phyloP scores from a whole-genome alignment of 257 asterid species.

The Thymus mandschuricus region DNA sequence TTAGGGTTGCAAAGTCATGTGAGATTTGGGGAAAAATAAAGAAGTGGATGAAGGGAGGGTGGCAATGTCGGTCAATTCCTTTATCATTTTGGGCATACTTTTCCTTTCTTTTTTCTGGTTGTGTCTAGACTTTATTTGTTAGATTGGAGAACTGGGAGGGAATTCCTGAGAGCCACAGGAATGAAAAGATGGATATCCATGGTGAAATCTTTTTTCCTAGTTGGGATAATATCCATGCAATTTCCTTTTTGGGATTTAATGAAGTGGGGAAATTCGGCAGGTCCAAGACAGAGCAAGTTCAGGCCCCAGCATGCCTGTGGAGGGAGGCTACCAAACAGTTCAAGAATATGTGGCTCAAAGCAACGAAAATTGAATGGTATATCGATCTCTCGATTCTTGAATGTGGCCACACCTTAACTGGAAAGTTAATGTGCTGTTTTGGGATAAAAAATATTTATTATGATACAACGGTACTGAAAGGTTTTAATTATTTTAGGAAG shows the following conservation, averaged over 20 bases:
- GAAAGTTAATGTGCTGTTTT: background rate
- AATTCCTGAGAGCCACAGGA: conserved; percentile 28
- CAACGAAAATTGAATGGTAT: background rate
- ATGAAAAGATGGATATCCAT: background rate
- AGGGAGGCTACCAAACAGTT: conserved; percentile 26
- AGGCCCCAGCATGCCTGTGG: conserved; percentile 16
- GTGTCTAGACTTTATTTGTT: conserved; percentile 27
- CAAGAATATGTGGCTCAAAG: conserved; percentile 28
- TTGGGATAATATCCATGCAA: background rate
- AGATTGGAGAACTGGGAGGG: conserved; percentile 22
- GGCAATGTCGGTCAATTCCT: conserved; percentile 4
- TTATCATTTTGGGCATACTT: background rate
- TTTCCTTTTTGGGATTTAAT: conserved; percentile 2
- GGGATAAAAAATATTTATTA: background rate
- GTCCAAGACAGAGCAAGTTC: conserved; percentile 19
- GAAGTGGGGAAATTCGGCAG: conserved; percentile 27
- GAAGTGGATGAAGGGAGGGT: background rate
- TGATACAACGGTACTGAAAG: background rate
- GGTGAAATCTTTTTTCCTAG: conserved; percentile 18
- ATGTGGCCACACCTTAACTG: conserved; percentile 10
- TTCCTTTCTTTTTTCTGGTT: background rate
- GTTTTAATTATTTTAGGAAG: background rate
- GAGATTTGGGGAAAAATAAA: background rate
- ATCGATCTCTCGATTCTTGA: background rate
- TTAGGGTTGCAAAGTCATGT: conserved; percentile 29